phyloP scores from a whole-genome alignment of 106 monocot genomes.

The Triglochin maritima region DNA sequence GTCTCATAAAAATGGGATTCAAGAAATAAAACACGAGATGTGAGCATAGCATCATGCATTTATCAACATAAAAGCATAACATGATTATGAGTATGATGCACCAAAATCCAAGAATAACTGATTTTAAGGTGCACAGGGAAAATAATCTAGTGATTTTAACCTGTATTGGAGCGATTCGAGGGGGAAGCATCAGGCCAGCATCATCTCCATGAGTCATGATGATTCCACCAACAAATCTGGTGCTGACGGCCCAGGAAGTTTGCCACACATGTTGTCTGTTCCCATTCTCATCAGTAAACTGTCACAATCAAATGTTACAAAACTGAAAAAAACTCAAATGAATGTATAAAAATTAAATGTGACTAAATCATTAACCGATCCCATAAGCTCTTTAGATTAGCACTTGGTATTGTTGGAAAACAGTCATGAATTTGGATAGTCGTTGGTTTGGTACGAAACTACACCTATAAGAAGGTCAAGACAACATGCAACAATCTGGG shows the following conservation, averaged over 20 bases:
- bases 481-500: too few species aligned
- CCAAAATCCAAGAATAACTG: not conserved
- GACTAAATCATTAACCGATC: not conserved
- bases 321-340: not conserved
- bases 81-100: not conserved
- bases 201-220: conserved; percentile 99
- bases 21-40: not conserved
- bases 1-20: too few species aligned
- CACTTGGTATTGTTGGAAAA: not conserved
- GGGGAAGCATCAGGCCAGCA: conserved; percentile 93
- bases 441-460: too few species aligned
- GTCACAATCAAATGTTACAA: not conserved
- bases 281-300: conserved; percentile 96
- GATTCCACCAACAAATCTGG: conserved; percentile 88
- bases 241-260: conserved; percentile 96
- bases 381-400: too few species aligned
- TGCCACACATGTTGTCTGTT: conserved; percentile 90
- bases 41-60: too few species aligned
- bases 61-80: not conserved
- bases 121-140: not conserved
- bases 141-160: conserved; percentile 14
- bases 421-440: not conserved
- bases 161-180: conserved; percentile 85
- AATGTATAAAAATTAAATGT: not conserved
- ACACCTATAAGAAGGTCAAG: too few species aligned